Evolutionary conservation across 2,329 filamentous ascomycete genomes (phyloP).

Genomic region (Colletotrichum scovillei): DNA sequence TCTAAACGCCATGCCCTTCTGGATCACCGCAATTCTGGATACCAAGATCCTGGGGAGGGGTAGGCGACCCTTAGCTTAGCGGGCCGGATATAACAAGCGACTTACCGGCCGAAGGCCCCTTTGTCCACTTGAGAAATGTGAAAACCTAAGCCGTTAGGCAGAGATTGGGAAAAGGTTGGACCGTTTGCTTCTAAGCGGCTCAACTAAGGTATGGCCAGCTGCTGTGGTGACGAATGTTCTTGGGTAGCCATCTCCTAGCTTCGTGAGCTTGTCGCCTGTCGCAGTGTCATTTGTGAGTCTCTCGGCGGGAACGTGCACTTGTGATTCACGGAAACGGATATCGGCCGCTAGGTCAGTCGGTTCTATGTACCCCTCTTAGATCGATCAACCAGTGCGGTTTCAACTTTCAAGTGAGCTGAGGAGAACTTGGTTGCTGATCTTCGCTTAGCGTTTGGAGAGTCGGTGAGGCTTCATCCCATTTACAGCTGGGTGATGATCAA

Average conservation of each 20-base stretch:
- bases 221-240: not conserved
- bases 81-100: not conserved
- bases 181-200: not conserved
- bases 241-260: not conserved
- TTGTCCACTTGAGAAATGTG: too few relatives aligned
- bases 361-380: not conserved
- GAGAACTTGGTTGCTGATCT: not conserved
- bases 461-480: not conserved
- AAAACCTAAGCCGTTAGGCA: not conserved
- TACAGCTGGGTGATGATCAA: too few relatives aligned
- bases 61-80: not conserved
- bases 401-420: not conserved
- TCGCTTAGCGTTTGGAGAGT: not conserved
- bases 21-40: slow-evolving; percentile 10
- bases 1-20: not conserved
- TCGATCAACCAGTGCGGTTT: not conserved
- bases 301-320: not conserved
- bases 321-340: slow-evolving; percentile 4
- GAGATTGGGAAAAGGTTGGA: not conserved
- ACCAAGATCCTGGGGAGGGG: slow-evolving; percentile 6
- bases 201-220: not conserved
- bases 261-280: not conserved
- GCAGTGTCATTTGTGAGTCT: not conserved
- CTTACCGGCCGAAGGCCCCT: not conserved
- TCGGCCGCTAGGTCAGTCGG: not conserved